Evolutionary conservation across 805 yeast genomes (phyloP).

Genomic region (Candida berthetii): DNA sequence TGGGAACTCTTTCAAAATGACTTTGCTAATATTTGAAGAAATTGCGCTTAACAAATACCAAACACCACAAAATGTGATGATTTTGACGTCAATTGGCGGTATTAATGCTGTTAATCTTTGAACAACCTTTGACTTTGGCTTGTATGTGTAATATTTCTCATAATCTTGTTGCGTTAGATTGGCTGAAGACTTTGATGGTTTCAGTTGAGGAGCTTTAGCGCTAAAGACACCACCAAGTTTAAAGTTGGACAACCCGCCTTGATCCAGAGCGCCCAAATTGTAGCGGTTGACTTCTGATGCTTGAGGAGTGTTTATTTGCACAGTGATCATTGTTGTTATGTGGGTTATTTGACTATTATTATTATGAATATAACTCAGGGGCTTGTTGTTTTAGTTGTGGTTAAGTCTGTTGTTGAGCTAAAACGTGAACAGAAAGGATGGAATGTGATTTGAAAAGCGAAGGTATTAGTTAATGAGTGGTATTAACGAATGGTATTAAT

Average conservation of each 20-base stretch:
- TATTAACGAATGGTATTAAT: too few species aligned
- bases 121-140: slow-evolving; percentile 9
- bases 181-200: slow-evolving; percentile 20
- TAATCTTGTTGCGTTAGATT: slow-evolving; percentile 16
- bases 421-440: too few species aligned
- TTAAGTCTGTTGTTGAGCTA: too few species aligned
- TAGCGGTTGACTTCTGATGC: neutral
- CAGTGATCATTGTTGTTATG: slow-evolving; percentile 1
- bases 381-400: too few species aligned
- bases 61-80: slow-evolving; percentile 50
- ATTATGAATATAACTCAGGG: too few species aligned
- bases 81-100: slow-evolving; percentile 32
- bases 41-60: slow-evolving; percentile 85
- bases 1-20: slow-evolving; percentile 60
- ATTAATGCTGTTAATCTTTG: slow-evolving; percentile 9
- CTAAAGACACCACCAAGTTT: neutral
- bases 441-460: too few species aligned
- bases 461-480: too few species aligned
- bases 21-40: slow-evolving; percentile 76
- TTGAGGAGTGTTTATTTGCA: slow-evolving; percentile 2
- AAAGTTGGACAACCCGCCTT: neutral
- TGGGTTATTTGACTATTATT: too few species aligned
- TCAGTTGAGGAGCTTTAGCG: slow-evolving; percentile 4
- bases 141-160: slow-evolving; percentile 15
- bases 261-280: neutral